These are phyloP conservation scores for Astrothelium subdiscretum DNA, from an alignment of 495 filamentous ascomycete species.

Conservation along the genomic window DNA sequence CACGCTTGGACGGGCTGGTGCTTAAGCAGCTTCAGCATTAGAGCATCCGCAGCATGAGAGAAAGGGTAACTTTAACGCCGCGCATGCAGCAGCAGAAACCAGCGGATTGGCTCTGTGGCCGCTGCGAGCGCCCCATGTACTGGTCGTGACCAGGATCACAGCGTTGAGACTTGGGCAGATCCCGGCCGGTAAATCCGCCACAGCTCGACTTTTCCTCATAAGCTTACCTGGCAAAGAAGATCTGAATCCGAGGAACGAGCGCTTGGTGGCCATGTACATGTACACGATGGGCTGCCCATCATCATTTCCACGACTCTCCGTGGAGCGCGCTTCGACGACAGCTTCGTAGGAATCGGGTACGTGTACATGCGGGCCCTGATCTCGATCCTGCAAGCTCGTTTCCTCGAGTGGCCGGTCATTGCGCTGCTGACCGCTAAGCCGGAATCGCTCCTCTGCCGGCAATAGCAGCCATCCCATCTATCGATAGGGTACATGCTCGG, in stretches of 20 bases:
- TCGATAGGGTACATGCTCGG: slow-evolving; percentile 3
- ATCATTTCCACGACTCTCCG: neutral
- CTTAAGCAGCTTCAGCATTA: neutral
- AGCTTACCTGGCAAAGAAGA: neutral
- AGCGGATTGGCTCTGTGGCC: neutral
- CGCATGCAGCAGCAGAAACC: neutral
- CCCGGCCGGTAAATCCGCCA: neutral
- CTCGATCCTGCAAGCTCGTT: neutral
- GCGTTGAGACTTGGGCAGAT: neutral
- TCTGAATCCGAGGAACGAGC: neutral
- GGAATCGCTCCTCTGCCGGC: neutral
- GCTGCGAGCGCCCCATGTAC: neutral
- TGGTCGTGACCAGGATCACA: neutral
- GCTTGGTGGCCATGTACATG: neutral
- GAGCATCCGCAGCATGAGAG: neutral
- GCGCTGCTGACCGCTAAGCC: neutral
- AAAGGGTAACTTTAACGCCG: slow-evolving; percentile 3
- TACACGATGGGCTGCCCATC: neutral
- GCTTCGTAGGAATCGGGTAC: neutral
- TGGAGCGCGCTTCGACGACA: neutral
- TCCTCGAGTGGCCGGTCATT: neutral
- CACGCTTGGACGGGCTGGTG: neutral
- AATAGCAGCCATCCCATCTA: neutral
- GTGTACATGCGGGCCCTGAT: neutral
- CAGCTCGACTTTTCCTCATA: neutral